Evolutionary conservation across 805 yeast genomes (phyloP), one percentile per base, ranked within the genome.

Genomic region (Spathaspora passalidarum): DNA sequence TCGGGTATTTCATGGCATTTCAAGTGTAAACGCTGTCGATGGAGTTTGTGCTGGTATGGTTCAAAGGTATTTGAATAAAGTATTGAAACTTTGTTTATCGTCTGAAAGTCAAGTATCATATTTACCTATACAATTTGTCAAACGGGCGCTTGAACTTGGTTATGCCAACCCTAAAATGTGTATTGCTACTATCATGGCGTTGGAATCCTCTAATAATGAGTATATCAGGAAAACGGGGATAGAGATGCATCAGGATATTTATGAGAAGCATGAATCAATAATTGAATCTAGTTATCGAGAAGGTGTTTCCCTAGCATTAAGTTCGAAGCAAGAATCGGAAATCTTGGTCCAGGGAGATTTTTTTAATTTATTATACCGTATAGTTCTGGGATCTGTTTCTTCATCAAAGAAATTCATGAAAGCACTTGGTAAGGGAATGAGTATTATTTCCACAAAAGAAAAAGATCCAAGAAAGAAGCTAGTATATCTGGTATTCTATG

Each of bases 41-140:
- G 86, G 90, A 11, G 80, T 88, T 0, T 84, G 94, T 58, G 78
- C 92, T 0, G 83, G 86, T 0, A 54, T 89, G 9, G 83, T 81
- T 3, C 88, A 87, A 45, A 65, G 88, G 32, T 87, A 82, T 55
- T 60, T 83, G 42, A 60, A 60, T 3, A 50, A 64, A 2, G 72
- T 85, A 4, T 62, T 86, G 19, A 62, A 66, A 2, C 59, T 80
- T 14, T 79, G 88, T 45, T 50, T 81, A 0, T 53, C 59, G 3
- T 74, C 74, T 29, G 76, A 78, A 23, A 69, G 68, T 2, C 74
- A 69, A 2, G 64, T 63, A 39, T 78, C 88, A 1, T 61, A 68
- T 22, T 59, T 73, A 1, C 82, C 88, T 0, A 72, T 83, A 2
- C 67, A 72, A 25, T 80, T 82, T 49, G 56, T 88, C 37, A 79